These are phyloP conservation scores for Platanthera guangdongensis DNA, from an alignment of 106 monocot genomes.

Conservation along the genomic window DNA sequence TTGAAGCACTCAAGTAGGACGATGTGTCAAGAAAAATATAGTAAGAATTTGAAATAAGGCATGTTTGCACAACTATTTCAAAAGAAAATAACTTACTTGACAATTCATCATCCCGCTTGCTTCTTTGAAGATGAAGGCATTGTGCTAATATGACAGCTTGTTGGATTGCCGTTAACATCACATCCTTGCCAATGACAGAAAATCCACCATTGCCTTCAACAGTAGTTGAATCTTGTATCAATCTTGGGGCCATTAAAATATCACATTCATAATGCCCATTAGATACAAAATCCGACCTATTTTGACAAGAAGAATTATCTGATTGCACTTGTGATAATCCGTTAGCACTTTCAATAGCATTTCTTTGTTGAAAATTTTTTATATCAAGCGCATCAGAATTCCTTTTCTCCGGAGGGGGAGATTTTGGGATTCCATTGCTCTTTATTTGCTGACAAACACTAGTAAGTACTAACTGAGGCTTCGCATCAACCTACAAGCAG, in stretches of 20 bases:
- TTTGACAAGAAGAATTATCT: slow-evolving; percentile 8
- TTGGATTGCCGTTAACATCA: slow-evolving; percentile 44
- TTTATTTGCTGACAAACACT: slow-evolving; percentile 27
- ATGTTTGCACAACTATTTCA: neutral
- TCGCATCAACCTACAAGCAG: slow-evolving; percentile 65
- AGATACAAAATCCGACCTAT: slow-evolving; percentile 14
- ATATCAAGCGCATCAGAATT: slow-evolving; percentile 40
- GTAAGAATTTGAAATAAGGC: neutral
- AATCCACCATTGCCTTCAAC: slow-evolving; percentile 16
- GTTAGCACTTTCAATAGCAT: slow-evolving; percentile 8
- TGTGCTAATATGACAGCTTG: slow-evolving; percentile 81
- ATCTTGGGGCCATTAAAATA: slow-evolving; percentile 60
- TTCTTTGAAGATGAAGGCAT: slow-evolving; percentile 62
- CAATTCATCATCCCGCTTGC: slow-evolving; percentile 83
- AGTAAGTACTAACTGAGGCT: slow-evolving; percentile 79
- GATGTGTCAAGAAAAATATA: neutral
- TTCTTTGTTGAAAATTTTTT: slow-evolving; percentile 24
- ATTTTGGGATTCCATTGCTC: slow-evolving; percentile 8
- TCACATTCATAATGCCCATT: slow-evolving; percentile 41
- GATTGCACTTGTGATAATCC: slow-evolving; percentile 12
- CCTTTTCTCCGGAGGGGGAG: slow-evolving; percentile 9
- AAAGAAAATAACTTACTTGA: slow-evolving; percentile 44
- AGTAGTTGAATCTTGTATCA: slow-evolving; percentile 36
- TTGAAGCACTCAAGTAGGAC: too few species aligned
- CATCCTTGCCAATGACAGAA: slow-evolving; percentile 6